A percentile compares a stretch with the other conserved stretches of the same genome.
Evolutionary conservation across 768 basidiomycete species (phyloP).

Genomic region (Termitomyces sp.): DNA sequence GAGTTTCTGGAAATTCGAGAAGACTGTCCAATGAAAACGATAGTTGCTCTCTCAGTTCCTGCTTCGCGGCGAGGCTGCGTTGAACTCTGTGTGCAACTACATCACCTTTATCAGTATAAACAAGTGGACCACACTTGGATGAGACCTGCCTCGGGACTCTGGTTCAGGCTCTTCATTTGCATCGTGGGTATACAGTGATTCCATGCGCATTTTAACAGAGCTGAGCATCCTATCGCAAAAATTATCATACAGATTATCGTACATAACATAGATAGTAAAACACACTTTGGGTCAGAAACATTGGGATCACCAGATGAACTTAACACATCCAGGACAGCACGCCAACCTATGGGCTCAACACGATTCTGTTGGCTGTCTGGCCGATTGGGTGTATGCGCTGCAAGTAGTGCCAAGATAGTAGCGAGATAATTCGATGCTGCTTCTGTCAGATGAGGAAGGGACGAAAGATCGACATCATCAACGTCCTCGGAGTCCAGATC

Average conservation of each 20-base stretch:
- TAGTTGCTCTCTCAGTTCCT: slow-evolving; percentile 5
- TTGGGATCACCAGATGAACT: slow-evolving; percentile 31
- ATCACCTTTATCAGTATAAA: slow-evolving; percentile 2
- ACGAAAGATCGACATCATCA: slow-evolving; percentile 20
- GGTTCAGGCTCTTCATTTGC: not conserved
- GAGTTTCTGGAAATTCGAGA: slow-evolving; percentile 3
- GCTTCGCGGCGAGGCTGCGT: slow-evolving; percentile 6
- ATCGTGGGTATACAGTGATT: slow-evolving; percentile 6
- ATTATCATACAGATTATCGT: slow-evolving; percentile 2
- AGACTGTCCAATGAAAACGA: slow-evolving; percentile 2
- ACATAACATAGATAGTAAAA: slow-evolving; percentile 7
- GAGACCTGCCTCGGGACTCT: slow-evolving; percentile 11
- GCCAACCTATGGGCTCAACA: slow-evolving; percentile 57
- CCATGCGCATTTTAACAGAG: slow-evolving; percentile 16
- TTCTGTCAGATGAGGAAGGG: slow-evolving; percentile 32
- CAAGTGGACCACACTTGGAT: not conserved
- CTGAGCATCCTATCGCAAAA: slow-evolving; percentile 14
- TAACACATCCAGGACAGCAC: slow-evolving; percentile 50
- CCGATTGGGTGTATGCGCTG: slow-evolving; percentile 47
- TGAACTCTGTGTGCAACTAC: slow-evolving; percentile 9
- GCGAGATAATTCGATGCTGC: slow-evolving; percentile 41
- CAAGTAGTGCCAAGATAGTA: slow-evolving; percentile 46
- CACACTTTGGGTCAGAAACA: slow-evolving; percentile 31
- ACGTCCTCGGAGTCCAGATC: slow-evolving; percentile 14
- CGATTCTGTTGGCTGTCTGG: slow-evolving; percentile 62